These are phyloP conservation scores for Lactifluus piperatus DNA, from an alignment of 768 basidiomycete genomes.

Conservation along the genomic window DNA sequence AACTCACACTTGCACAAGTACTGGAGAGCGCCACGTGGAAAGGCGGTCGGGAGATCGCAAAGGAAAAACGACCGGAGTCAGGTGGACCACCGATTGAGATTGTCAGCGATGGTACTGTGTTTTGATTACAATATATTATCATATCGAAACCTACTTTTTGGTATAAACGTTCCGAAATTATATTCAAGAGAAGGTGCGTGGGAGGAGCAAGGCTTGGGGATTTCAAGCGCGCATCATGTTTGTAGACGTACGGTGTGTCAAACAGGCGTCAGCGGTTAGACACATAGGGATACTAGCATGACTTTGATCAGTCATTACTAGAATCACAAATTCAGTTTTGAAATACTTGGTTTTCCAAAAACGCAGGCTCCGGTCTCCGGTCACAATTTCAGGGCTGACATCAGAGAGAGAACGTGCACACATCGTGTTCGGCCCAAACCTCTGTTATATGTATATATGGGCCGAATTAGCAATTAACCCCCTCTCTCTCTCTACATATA, in stretches of 20 bases:
- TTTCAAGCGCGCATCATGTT: background rate
- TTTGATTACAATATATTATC: too few species aligned
- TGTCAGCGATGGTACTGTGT: slow-evolving; percentile 77
- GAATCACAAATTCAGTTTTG: background rate
- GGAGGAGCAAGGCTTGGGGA: slow-evolving; percentile 10
- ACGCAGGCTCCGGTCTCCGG: background rate
- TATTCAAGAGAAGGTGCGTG: too few species aligned
- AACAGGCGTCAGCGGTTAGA: background rate
- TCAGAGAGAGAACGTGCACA: background rate
- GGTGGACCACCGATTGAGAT: slow-evolving; percentile 86
- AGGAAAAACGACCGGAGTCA: slow-evolving; percentile 56
- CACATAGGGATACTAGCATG: slow-evolving; percentile 4
- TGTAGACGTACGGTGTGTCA: background rate
- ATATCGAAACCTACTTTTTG: too few species aligned
- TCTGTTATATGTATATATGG: background rate
- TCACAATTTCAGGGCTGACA: background rate
- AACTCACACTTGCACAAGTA: slow-evolving; percentile 76
- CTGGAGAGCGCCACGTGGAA: slow-evolving; percentile 97
- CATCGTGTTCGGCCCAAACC: background rate
- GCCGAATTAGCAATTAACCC: background rate
- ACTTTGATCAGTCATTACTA: too few species aligned
- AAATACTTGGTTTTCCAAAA: background rate
- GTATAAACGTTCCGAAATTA: too few species aligned
- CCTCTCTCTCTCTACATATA: background rate
- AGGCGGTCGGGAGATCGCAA: slow-evolving; percentile 89